Base-by-base conservation (phyloP, 768 basidiomycete species). In the Stropharia rugosoannulata region DNA sequence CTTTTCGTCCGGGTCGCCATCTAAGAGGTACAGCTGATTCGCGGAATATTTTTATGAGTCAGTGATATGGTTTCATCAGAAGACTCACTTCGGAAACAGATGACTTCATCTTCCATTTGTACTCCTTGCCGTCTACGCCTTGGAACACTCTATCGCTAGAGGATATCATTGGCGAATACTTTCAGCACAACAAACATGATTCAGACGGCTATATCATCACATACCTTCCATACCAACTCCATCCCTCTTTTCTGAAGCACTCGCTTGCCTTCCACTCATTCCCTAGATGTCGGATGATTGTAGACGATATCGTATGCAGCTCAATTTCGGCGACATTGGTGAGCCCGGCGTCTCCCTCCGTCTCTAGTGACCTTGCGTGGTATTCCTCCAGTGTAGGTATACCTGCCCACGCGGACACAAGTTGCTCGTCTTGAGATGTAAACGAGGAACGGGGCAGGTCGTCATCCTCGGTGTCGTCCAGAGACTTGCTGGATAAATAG, bases 211-310 rank as follows among this genome's bases (percentile, higher is more conserved):
- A 10, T 27, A 32, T n/a, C n/a, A n/a, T 32, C 11, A 16, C 56
- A 41, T 16, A 60, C 61, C 61, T 51, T 19, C 58, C 61, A 41
- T 49, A 57, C 55, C 52, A 55, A 2, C 52, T 56, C 59, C 61
- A 58, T 25, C 54, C 61, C 9, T 61, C 61, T 36, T 65, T 67
- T 25, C 57, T 60, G 57, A 69, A 66, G 16, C 62, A 63, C 3
- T 61, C 57, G 25, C 56, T 56, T 6, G 56, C 48, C 22, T 52
- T 59, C 59, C 56, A 55, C 41, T 52, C 60, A 36, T 52, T 50
- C 10, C 49, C 57, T 1, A 22, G n/a, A 48, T 61, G 54, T 16
- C 60, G 53, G n/a, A 61, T 61, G 2, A 50, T 18, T 4, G 53
- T 58, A 5, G 57, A 56, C 9, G 49, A 50, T 19, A 58, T 54